These are phyloP conservation scores for Rhizopus stolonifer DNA, from an alignment of 371 early-diverging fungal genomes.

Conservation along the genomic window DNA sequence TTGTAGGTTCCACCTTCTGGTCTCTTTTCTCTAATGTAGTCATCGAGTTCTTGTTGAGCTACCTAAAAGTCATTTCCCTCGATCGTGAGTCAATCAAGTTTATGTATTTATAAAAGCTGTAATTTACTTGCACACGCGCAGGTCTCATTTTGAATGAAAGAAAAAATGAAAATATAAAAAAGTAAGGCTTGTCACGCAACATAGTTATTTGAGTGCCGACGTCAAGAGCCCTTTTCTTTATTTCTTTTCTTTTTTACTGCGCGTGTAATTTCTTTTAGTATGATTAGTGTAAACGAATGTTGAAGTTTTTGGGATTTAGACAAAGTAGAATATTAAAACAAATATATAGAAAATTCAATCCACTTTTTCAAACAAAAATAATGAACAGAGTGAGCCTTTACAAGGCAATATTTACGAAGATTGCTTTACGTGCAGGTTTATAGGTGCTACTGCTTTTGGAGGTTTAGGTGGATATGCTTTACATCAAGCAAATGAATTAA, in stretches of 20 bases:
- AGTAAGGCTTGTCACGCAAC: neutral
- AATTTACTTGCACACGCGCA: constrained; percentile 29
- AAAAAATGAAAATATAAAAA: constrained; percentile 1
- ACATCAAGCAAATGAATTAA: constrained; percentile 31
- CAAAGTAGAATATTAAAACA: neutral
- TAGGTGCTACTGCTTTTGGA: constrained; percentile 39
- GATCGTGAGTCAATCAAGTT: no score
- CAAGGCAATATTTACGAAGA: constrained; percentile 27
- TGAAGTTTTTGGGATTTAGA: neutral
- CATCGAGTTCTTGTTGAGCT: constrained; percentile 43
- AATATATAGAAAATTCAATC: constrained; percentile 17
- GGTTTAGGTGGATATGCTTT: constrained; percentile 46
- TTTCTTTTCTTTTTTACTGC: neutral
- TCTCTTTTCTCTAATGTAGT: constrained; percentile 37
- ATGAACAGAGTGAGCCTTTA: neutral
- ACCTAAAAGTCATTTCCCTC: no score
- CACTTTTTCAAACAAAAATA: constrained; percentile 1
- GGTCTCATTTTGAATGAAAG: constrained; percentile 15
- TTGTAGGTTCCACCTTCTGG: constrained; percentile 67
- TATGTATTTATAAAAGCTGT: neutral
- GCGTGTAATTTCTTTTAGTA: neutral
- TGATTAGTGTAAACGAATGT: constrained; percentile 5
- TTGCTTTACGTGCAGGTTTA: constrained; percentile 44
- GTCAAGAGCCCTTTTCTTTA: neutral
- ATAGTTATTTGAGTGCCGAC: neutral